Percentiles rank a stretch among this genome's conserved stretches.
Conservation (phyloP, 2,329 filamentous ascomycete species). For the Tolypocladium capitatum region DNA sequence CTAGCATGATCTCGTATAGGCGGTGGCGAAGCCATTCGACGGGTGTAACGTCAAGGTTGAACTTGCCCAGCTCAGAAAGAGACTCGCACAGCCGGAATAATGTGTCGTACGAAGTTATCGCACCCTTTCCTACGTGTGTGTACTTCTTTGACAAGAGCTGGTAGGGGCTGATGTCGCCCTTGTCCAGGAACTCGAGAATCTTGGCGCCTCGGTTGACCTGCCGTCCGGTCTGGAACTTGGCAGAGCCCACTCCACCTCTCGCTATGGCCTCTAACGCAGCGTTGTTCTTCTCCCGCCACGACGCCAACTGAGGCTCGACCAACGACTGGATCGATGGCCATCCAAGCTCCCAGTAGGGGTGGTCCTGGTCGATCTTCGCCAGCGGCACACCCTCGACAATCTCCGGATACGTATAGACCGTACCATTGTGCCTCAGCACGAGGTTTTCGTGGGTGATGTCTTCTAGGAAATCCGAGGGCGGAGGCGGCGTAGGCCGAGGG, state of each 20-base stretch:
- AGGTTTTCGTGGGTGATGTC: constrained; percentile 33
- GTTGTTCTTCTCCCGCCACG: constrained; percentile 35
- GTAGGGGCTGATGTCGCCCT: constrained; percentile 40
- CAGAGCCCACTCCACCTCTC: constrained; percentile 20
- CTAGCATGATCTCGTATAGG: constrained; percentile 33
- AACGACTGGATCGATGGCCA: constrained; percentile 34
- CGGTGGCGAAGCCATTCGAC: constrained; percentile 45
- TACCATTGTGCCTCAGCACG: constrained; percentile 33
- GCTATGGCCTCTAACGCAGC: constrained; percentile 19
- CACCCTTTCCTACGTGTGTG: constrained; percentile 26
- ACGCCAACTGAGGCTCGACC: constrained; percentile 29
- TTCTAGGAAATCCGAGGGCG: constrained; percentile 6
- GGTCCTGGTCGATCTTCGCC: constrained; percentile 32
- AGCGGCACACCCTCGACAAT: constrained; percentile 40
- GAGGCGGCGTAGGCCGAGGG: constrained; percentile 10
- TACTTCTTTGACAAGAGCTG: constrained; percentile 41
- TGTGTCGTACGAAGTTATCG: constrained; percentile 39
- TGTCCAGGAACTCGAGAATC: constrained; percentile 38
- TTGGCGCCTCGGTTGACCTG: constrained; percentile 41
- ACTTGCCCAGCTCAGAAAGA: constrained; percentile 39
- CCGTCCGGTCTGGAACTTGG: constrained; percentile 39
- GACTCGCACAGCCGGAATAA: constrained; percentile 42
- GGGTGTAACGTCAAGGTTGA: constrained; percentile 37
- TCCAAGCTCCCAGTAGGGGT: constrained; percentile 42
- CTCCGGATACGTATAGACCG: constrained; percentile 34